These are phyloP conservation scores for Zygotorulaspora sp. DNA, from an alignment of 805 yeast species.

Conservation along the genomic window DNA sequence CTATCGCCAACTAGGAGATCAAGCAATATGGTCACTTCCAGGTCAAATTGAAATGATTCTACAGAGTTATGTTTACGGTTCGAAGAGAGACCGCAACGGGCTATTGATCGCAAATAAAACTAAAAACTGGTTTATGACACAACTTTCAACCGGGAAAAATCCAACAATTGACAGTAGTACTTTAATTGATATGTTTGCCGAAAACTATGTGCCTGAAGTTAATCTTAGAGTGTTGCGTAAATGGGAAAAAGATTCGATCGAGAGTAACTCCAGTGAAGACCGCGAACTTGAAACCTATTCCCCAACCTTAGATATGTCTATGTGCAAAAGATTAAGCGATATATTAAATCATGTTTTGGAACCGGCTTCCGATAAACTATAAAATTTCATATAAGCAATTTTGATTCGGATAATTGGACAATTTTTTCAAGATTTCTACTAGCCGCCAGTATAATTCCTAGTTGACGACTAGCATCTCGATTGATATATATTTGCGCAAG, in stretches of 20 bases:
- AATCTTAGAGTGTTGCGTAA: neutral
- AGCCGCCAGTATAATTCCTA: constrained; percentile 1
- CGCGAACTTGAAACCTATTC: constrained; percentile 4
- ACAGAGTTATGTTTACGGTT: neutral
- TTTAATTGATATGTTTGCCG: constrained; percentile 11
- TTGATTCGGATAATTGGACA: constrained; percentile 4
- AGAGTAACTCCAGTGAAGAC: neutral
- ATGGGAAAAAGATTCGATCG: constrained; percentile 1
- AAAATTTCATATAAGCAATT: constrained; percentile 3
- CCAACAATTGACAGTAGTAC: constrained; percentile 1
- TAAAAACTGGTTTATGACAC: constrained; percentile 5
- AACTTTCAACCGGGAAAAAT: neutral
- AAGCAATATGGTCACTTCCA: constrained; percentile 10
- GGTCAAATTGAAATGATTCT: constrained; percentile 7
- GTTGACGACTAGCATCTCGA: constrained; percentile 8
- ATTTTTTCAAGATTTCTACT: constrained; percentile 2
- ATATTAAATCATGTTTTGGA: constrained; percentile 6
- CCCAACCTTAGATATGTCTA: constrained; percentile 12
- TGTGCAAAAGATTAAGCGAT: constrained; percentile 9
- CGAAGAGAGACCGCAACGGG: constrained; percentile 6
- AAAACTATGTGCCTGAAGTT: constrained; percentile 7
- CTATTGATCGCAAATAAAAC: constrained; percentile 8
- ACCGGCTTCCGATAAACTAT: too few relatives aligned
- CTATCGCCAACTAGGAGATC: constrained; percentile 1
- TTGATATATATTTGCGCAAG: constrained; percentile 23